These are phyloP conservation scores for Catharanthus roseus DNA, from an alignment of 257 asterid species.

Conservation along the genomic window DNA sequence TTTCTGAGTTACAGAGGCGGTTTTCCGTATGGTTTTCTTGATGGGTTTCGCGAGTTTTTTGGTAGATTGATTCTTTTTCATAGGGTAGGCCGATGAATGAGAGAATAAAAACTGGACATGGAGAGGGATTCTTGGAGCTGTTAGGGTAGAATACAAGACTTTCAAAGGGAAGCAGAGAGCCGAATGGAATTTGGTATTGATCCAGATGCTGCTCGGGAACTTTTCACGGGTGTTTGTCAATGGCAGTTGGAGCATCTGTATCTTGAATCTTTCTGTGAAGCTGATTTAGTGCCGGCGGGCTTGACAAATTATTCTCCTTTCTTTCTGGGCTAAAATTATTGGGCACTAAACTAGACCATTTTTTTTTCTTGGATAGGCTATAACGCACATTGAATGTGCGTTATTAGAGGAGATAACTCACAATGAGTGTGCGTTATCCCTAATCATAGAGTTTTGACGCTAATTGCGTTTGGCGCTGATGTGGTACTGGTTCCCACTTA, in stretches of 20 bases:
- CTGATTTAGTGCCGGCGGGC: too few relatives aligned
- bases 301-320: too few relatives aligned
- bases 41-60: conserved; percentile 22
- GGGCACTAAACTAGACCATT: too few relatives aligned
- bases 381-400: too few relatives aligned
- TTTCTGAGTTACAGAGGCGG: conserved; percentile 7
- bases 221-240: conserved; percentile 7
- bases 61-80: conserved; percentile 20
- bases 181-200: neutral
- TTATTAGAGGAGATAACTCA: too few relatives aligned
- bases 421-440: too few relatives aligned
- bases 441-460: too few relatives aligned
- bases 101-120: neutral
- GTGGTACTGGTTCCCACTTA: too few relatives aligned
- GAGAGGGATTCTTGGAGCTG: neutral
- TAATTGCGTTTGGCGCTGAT: too few relatives aligned
- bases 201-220: neutral
- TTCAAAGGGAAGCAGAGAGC: neutral
- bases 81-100: conserved; percentile 15
- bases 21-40: conserved; percentile 17
- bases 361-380: too few relatives aligned
- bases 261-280: neutral
- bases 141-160: neutral
- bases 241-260: neutral
- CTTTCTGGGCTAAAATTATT: too few relatives aligned